Conservation (phyloP, 441 rosid species). For the Codiaeum variegatum region DNA sequence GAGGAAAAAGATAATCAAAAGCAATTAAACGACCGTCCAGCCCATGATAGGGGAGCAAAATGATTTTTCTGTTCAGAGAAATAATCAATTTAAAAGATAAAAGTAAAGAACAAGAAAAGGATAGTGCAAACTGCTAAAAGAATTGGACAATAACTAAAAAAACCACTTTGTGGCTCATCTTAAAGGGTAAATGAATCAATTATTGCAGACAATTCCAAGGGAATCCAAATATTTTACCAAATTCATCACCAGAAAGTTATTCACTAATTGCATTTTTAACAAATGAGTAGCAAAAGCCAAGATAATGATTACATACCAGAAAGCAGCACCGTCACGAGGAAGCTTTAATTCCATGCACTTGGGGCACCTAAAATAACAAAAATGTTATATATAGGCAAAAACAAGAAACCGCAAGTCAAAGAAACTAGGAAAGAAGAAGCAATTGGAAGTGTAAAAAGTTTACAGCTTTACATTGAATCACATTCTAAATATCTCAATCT, state of each 20-base stretch:
- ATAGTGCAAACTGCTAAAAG: not conserved
- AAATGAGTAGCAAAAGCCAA: not conserved
- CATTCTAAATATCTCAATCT: not conserved
- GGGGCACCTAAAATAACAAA: constrained; percentile 61
- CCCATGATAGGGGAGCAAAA: not conserved
- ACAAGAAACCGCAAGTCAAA: not conserved
- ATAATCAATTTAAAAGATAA: not conserved
- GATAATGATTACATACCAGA: constrained; percentile 55
- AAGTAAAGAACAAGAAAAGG: not conserved
- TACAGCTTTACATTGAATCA: not conserved
- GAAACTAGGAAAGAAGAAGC: not conserved
- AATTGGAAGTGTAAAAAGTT: not conserved
- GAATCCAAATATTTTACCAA: not conserved
- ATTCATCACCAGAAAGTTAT: not conserved
- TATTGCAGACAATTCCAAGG: not conserved
- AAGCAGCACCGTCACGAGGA: constrained; percentile 88
- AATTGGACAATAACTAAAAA: not conserved
- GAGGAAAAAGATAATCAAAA: not conserved
- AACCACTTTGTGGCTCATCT: not conserved
- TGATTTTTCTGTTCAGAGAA: not conserved
- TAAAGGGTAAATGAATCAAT: not conserved
- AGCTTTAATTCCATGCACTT: constrained; percentile 86
- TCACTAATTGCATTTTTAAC: not conserved
- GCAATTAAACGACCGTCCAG: not conserved
- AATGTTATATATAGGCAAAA: not conserved